Evolutionary conservation across 768 basidiomycete species (phyloP), one percentile per base, ranked within the genome.

Genomic region (Mycena belliarum): DNA sequence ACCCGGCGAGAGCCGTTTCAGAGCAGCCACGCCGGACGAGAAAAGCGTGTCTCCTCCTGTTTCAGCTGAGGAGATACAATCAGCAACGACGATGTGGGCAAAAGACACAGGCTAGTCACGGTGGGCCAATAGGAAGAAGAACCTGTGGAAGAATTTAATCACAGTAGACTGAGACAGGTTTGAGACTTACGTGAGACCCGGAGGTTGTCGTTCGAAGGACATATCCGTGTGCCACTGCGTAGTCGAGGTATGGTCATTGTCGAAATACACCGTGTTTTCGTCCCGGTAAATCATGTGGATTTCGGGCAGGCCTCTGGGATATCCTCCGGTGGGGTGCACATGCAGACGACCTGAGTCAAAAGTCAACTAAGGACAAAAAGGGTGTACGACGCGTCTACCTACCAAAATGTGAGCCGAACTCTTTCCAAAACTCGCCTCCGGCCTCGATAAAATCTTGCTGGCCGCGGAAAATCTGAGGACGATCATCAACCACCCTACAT

Each of bases 201-300:
- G 84, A 21, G 84, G 84, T 67, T 87, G 85, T 20, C 76, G 71
- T 67, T 86, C 84, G 67, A 86, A 85, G 3, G 76, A 59, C 49
- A 55, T 59, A 42, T 73, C 72, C 9, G 79, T 78, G 64, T 86
- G 83, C 85, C 83, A 87, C 45, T 32, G 28, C 6, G 49, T 56
- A 20, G 46, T 72, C 4, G 79, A 76, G 49, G 81, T 75, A 43
- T 73, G 67, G 49, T 79, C 79, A 45, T 75, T 71, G 33, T 68
- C 71, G 66, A 81, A 84, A 68, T 77, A 80, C n/a, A 79, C 80
- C 4, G 75, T 68, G 35, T 74, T 74, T 28, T 70, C 77, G 63
- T 85, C 83, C 44, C 83, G 76, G 70, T 86, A 87, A 9, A 85
- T 83, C 50, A 87, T 76, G 68, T 86, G 85, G 47, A 87, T 68